Evolutionary conservation across 2,329 filamentous ascomycete species (phyloP).

Genomic region (Aphanocladium album): DNA sequence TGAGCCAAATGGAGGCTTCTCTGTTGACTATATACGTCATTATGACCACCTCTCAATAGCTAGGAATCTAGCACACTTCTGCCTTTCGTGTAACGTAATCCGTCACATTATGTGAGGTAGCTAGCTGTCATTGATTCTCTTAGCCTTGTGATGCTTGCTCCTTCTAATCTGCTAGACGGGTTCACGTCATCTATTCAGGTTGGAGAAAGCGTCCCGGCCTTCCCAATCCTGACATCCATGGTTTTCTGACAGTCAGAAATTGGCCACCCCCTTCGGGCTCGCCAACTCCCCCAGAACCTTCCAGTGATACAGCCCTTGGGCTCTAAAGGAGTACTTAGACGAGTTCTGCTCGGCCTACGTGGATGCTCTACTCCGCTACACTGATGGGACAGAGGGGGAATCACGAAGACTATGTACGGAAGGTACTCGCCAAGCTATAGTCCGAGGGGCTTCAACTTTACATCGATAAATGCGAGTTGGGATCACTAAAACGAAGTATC

Average conservation of each 20-base stretch:
- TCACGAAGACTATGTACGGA: not conserved
- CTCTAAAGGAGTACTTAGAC: conserved; percentile 1
- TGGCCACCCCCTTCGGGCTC: conserved; percentile 26
- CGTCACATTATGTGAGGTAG: not conserved
- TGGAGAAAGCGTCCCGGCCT: not conserved
- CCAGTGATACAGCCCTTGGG: conserved; percentile 1
- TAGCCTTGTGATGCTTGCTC: not conserved
- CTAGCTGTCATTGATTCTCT: not conserved
- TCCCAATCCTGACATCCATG: not conserved
- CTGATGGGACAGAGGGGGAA: not conserved
- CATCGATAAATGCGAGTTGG: not conserved
- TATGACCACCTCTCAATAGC: not conserved
- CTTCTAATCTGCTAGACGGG: not conserved
- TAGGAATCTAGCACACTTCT: not conserved
- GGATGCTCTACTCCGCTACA: conserved; percentile 12
- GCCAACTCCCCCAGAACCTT: conserved; percentile 13
- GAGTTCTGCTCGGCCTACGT: conserved; percentile 8
- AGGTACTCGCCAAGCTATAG: not conserved
- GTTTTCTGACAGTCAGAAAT: not conserved
- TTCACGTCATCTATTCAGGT: not conserved
- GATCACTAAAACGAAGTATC: no score
- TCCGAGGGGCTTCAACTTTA: not conserved
- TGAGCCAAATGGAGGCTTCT: not conserved
- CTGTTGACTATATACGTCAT: not conserved
- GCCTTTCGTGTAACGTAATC: not conserved